Evolutionary conservation across 192 early-diverging fungal genomes (phyloP).

Genomic region (Helicostylum pulchrum): DNA sequence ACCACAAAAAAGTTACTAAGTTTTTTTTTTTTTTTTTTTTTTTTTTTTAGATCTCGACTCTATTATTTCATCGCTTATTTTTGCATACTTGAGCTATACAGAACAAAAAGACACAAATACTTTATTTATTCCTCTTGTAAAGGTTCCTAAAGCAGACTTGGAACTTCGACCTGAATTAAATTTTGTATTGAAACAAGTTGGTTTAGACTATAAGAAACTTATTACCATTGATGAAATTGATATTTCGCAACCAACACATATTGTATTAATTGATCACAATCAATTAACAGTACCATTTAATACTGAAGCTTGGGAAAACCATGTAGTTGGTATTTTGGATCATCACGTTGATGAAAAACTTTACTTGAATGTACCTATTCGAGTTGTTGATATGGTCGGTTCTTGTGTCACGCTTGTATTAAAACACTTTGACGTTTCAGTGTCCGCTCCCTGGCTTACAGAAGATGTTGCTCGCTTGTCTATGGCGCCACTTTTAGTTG

Average conservation of each 20-base stretch:
- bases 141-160: slow-evolving; percentile 59
- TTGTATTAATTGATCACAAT: slow-evolving; percentile 69
- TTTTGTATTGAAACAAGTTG: slow-evolving; percentile 42
- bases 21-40: not conserved
- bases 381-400: slow-evolving; percentile 59
- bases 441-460: slow-evolving; percentile 4
- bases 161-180: slow-evolving; percentile 60
- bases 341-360: slow-evolving; percentile 66
- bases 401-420: slow-evolving; percentile 56
- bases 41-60: slow-evolving; percentile 65
- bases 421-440: slow-evolving; percentile 32
- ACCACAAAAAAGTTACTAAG: not conserved
- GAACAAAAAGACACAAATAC: not conserved
- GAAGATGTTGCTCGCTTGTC: slow-evolving; percentile 43
- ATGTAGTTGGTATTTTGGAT: slow-evolving; percentile 61
- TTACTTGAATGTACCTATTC: slow-evolving; percentile 35
- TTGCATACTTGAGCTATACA: slow-evolving; percentile 46
- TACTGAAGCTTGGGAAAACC: not conserved
- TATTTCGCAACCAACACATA: not conserved
- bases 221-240: slow-evolving; percentile 49
- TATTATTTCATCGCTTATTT: slow-evolving; percentile 54
- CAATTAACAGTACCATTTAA: slow-evolving; percentile 40
- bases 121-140: slow-evolving; percentile 53
- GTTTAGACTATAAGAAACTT: slow-evolving; percentile 33
- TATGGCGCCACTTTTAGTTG: slow-evolving; percentile 65